These are phyloP conservation scores for Carex cristatella DNA, from an alignment of 176 grass and related monocot species.

Conservation along the genomic window DNA sequence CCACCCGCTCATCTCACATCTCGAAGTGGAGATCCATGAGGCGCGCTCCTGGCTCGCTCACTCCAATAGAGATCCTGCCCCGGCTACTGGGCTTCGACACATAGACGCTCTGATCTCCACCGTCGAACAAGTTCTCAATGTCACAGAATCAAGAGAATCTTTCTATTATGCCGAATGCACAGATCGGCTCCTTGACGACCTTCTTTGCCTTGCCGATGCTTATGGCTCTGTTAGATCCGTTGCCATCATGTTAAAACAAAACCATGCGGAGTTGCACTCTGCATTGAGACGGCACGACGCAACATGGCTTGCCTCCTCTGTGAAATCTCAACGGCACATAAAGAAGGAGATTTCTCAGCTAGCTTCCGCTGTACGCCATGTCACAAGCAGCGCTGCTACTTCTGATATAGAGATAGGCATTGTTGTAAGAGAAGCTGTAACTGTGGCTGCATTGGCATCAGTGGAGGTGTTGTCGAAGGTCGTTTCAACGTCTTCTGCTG, in stretches of 20 bases:
- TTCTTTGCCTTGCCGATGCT: constrained; percentile 29
- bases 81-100: not conserved
- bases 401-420: constrained; percentile 23
- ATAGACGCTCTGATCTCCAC: not conserved
- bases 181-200: not conserved
- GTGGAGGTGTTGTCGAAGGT: constrained; percentile 33
- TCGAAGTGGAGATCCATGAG: not conserved
- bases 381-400: not conserved
- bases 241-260: constrained; percentile 22
- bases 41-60: not conserved
- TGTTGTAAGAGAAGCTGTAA: constrained; percentile 30
- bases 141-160: constrained; percentile 1
- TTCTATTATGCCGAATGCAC: not conserved
- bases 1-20: constrained; percentile 10
- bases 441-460: constrained; percentile 22
- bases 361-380: constrained; percentile 14
- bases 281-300: constrained; percentile 27
- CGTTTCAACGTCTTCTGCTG: not conserved
- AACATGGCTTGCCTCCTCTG: constrained; percentile 4
- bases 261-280: constrained; percentile 16
- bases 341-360: constrained; percentile 36
- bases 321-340: not conserved
- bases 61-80: not conserved
- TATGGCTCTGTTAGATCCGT: constrained; percentile 31
- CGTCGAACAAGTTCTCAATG: constrained; percentile 15